These are phyloP conservation scores for Coemansia sp. DNA, from an alignment of 192 early-diverging fungal genomes.

Conservation along the genomic window DNA sequence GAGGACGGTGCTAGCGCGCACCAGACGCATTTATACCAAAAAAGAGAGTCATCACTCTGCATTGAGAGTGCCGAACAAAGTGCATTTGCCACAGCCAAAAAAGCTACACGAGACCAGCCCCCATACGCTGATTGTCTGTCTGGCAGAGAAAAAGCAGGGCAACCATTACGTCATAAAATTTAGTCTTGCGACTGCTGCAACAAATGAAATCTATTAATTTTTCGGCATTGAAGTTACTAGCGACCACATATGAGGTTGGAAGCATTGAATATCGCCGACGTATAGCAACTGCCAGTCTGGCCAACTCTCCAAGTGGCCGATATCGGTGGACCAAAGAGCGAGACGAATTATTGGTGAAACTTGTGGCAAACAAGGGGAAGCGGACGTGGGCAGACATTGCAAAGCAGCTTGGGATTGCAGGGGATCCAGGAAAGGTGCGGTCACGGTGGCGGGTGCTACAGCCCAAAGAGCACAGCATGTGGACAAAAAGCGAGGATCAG, in stretches of 20 bases:
- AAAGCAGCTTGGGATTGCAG: constrained; percentile 22
- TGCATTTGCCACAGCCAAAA: too few relatives aligned
- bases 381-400: constrained; percentile 30
- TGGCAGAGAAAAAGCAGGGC: too few relatives aligned
- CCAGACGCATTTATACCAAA: background rate
- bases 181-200: background rate
- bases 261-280: background rate
- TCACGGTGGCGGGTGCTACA: constrained; percentile 36
- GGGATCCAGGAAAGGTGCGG: constrained; percentile 22
- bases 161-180: too few relatives aligned
- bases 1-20: too few relatives aligned
- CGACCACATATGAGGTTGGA: background rate
- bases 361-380: constrained; percentile 15
- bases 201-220: background rate
- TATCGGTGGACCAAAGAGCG: constrained; percentile 37
- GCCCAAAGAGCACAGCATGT: constrained; percentile 10
- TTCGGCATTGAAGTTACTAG: background rate
- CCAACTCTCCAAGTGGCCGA: background rate
- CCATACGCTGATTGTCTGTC: too few relatives aligned
- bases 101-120: too few relatives aligned
- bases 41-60: too few relatives aligned
- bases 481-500: constrained; percentile 31
- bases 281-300: background rate
- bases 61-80: too few relatives aligned
- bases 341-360: constrained; percentile 13